phyloP scores from a whole-genome alignment of 2,329 filamentous ascomycete genomes.

The Eurotiales sp. region DNA sequence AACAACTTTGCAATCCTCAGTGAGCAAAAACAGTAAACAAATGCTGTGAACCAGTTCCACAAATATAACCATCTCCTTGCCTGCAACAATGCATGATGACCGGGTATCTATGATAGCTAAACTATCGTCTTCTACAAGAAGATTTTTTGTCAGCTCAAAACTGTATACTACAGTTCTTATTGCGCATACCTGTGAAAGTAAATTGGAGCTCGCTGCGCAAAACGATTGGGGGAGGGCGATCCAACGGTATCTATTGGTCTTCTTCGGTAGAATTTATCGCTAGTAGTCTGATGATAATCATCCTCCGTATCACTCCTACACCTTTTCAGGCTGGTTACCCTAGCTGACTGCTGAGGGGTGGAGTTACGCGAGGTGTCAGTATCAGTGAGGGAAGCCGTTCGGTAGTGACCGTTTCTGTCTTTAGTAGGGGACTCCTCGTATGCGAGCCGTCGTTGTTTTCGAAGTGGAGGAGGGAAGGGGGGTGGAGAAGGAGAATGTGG shows the following conservation, averaged over 20 bases:
- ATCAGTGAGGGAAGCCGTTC: slow-evolving; percentile 9
- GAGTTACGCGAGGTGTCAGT: background rate
- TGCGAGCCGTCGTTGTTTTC: background rate
- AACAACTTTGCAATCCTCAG: background rate
- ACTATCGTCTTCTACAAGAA: slow-evolving; percentile 1
- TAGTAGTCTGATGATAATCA: background rate
- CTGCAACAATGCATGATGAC: background rate
- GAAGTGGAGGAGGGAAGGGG: background rate
- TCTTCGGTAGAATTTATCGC: background rate
- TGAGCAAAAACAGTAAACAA: background rate
- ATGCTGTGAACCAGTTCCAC: background rate
- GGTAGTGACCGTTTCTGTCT: background rate
- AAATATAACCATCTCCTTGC: background rate
- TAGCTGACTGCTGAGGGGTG: background rate
- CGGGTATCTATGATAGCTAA: too few relatives aligned
- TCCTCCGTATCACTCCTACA: slow-evolving; percentile 7
- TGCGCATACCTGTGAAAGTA: slow-evolving; percentile 10
- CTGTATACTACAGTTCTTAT: too few relatives aligned
- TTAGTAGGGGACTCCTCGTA: background rate
- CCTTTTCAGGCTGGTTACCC: slow-evolving; percentile 5
- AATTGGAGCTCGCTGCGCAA: background rate
- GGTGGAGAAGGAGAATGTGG: background rate
- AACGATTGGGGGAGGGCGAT: background rate
- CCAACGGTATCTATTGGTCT: background rate
- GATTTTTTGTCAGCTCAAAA: background rate